Base-by-base conservation (phyloP, 1,284 basidiomycete genomes). In the Kalmanozyma brasiliensis region DNA sequence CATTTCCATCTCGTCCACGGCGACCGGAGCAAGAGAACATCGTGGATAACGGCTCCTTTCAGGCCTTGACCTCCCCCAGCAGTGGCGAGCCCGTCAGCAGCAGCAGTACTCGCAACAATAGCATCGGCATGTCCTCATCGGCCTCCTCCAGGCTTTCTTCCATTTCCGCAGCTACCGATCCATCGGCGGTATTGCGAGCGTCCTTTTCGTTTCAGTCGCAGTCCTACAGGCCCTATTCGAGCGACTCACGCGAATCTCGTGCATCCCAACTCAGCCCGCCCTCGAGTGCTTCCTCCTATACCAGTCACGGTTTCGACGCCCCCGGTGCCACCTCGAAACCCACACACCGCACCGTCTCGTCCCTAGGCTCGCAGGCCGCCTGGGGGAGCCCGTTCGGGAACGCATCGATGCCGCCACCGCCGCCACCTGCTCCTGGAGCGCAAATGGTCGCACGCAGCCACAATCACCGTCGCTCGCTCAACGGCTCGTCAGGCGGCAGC, bases 401-500 rank as follows among this genome's bases (percentile, higher is more conserved):
- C 16, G 32, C 37, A 22, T 48, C 52, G 16, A 14, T 17, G 22
- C 32, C 23, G 45, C 52, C 52, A 41, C 61, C 53, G 5, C 61
- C 61, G 23, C 60, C 49, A 11, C 7, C 26, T 29, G 26, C 11
- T 19, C 33, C 35, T 9, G 19, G 29, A 5, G 24, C 20, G 19
- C 43, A n/a, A 6, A 37, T 20, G 13, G 19, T 13, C 22, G 55
- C 35, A 30, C 63, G 52, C 16, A 52, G 57, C 4, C 59, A 68
- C 47, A 30, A n/a, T n/a, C 49, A 42, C 20, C 66, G 66, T 38
- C 56, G 66, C 8, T 69, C 66, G 32, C 59, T 69, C 44, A 69
- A 49, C 52, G 56, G 55, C 51, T 64, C n/a, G 59, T 62, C 4
- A 40, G 53, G n/a, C n/a, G n/a, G n/a, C 36, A 49, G 26, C 46